Conservation (phyloP, 2,329 filamentous ascomycete genomes). For the Alternaria incomplexa region DNA sequence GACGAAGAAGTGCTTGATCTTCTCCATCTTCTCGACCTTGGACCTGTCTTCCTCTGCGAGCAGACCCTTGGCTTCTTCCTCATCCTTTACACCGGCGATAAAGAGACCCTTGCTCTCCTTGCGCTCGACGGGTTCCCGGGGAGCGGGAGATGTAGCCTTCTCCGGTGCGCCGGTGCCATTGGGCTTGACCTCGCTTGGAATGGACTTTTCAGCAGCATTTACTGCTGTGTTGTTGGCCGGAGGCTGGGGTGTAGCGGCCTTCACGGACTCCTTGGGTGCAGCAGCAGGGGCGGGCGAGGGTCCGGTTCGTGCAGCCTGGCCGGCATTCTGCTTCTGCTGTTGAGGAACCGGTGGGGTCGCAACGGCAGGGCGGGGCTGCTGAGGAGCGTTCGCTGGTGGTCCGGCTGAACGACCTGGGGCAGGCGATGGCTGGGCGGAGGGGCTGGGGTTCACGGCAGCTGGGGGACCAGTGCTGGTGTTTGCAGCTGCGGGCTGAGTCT, state of each 20-base stretch:
- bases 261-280: conserved; percentile 54
- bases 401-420: conserved; percentile 39
- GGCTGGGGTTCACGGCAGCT: conserved; percentile 46
- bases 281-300: conserved; percentile 50
- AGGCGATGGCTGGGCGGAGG: conserved; percentile 46
- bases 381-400: conserved; percentile 42
- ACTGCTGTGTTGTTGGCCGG: conserved; percentile 37
- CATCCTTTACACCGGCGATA: conserved; percentile 82
- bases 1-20: conserved; percentile 81
- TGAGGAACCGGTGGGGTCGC: conserved; percentile 45
- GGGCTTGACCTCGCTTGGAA: conserved; percentile 50
- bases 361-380: conserved; percentile 40
- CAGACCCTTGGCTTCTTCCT: conserved; percentile 81
- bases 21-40: conserved; percentile 74
- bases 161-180: conserved; percentile 58
- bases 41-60: conserved; percentile 82
- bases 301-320: conserved; percentile 47
- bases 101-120: conserved; percentile 83
- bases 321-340: conserved; percentile 52
- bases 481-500: conserved; percentile 48
- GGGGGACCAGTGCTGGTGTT: conserved; percentile 43
- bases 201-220: conserved; percentile 48
- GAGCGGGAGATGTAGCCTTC: conserved; percentile 47
- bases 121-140: conserved; percentile 61
- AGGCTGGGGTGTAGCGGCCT: conserved; percentile 59